Evolutionary conservation across 2,329 filamentous ascomycete genomes (phyloP).

Genomic region (Zelopaecilomyces penicillatus): DNA sequence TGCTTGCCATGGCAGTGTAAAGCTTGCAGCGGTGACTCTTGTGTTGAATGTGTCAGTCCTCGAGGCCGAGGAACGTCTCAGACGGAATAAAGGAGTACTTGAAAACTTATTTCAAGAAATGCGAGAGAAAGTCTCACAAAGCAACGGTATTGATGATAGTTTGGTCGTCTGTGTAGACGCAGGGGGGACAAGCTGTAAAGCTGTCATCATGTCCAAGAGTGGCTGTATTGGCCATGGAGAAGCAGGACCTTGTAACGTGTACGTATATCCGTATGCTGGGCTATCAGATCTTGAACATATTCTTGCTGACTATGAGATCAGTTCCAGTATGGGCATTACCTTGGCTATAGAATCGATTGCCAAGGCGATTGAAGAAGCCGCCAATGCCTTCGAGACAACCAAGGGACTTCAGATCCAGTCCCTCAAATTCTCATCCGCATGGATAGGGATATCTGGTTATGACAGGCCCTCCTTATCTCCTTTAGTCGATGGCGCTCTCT

Average conservation of each 20-base stretch:
- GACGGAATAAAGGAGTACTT: constrained; percentile 11
- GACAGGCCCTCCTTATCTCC: constrained; percentile 24
- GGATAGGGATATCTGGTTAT: constrained; percentile 33
- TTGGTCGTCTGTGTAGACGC: constrained; percentile 32
- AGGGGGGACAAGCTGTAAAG: constrained; percentile 33
- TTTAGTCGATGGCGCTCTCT: constrained; percentile 19
- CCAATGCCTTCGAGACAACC: constrained; percentile 3
- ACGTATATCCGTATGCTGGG: constrained; percentile 8
- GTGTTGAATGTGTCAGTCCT: constrained; percentile 7
- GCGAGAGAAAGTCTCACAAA: background rate
- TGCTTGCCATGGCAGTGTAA: constrained; percentile 9
- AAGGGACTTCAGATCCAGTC: constrained; percentile 3
- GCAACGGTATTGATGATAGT: background rate
- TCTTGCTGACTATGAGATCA: constrained; percentile 4
- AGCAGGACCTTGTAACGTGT: constrained; percentile 28
- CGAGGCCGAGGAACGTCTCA: constrained; percentile 13
- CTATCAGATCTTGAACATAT: background rate
- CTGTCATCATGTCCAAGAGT: constrained; percentile 20
- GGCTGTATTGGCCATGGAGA: constrained; percentile 20
- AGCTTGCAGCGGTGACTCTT: constrained; percentile 4
- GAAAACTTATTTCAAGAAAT: constrained; percentile 11
- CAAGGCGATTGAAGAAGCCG: constrained; percentile 18
- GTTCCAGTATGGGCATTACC: constrained; percentile 19
- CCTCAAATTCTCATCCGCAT: constrained; percentile 21
- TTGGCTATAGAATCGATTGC: constrained; percentile 18